Evolutionary conservation across 1,139 yeast species (phyloP), one percentile per base, ranked within the genome.

Genomic region (Blastobotrys elegans): DNA sequence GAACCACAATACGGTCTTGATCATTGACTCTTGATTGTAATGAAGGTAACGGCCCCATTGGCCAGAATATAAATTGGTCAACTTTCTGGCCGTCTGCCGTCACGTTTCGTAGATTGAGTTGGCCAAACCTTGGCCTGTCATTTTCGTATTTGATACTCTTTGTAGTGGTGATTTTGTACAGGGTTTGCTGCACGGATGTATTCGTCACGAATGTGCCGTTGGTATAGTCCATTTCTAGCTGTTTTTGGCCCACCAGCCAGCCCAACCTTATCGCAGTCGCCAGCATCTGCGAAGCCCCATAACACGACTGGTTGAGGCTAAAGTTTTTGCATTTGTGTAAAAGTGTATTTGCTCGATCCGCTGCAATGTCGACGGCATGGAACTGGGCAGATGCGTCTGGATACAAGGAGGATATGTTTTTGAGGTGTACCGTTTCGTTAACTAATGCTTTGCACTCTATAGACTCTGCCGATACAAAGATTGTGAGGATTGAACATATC

Each of bases 281-380:
- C 17, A 37, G 21, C 31, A 26, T 26, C 24, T 37, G 40, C 17
- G 31, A 17, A 5, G 21, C 40, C 24, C 40, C 40, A 11, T 24
- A 37, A 13, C 40, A 37, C 18, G 38, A 17, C 3, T 4, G 3
- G 3, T n/a, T 6, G n/a, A 37, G 24, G 17, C 18, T 24, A 8
- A 37, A 26, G 11, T n/a, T 8, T 18, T 22, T 3, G 21, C 37
- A 34, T 34, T 34, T 18, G 16, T 5, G 3, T 22, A 16, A 18
- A n/a, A 18, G 10, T 18, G 38, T 18, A n/a, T 16, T 8, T 7
- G 7, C 6, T n/a, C 18, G 8, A 5, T 24, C 10, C 5, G 5
- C 27, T 10, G 10, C 27, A 24, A 10, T 24, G 27, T 24, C 27
- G 27, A 24, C 10, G 27, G 27, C 27, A 24, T 24, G 27, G 27